Percentiles rank a stretch among this genome's conserved stretches.
Conservation (phyloP, 2,329 filamentous ascomycete genomes). For the Capronia americana region DNA sequence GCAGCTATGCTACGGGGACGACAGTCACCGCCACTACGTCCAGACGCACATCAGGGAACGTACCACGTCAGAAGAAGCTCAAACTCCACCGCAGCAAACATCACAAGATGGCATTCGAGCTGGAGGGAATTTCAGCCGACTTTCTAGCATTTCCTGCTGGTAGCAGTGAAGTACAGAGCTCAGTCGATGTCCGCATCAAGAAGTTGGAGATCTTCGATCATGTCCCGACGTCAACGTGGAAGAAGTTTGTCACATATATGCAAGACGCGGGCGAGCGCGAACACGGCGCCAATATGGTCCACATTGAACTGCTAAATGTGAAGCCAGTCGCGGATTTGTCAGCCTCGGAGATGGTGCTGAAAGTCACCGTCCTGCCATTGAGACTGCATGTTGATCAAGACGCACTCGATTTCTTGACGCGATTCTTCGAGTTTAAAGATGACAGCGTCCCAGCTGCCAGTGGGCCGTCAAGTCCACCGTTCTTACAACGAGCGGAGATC, state of each 20-base stretch:
- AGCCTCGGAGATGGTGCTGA: conserved; percentile 87
- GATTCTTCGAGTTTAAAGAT: conserved; percentile 98
- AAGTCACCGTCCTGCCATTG: conserved; percentile 78
- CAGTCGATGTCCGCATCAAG: conserved; percentile 79
- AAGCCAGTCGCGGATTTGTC: conserved; percentile 82
- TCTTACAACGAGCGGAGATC: conserved; percentile 88
- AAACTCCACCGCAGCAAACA: conserved; percentile 82
- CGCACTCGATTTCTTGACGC: conserved; percentile 92
- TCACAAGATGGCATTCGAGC: conserved; percentile 95
- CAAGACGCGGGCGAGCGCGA: conserved; percentile 85
- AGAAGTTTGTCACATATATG: conserved; percentile 95
- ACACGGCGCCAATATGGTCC: conserved; percentile 85
- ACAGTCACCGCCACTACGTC: conserved; percentile 49
- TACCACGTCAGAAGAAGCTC: conserved; percentile 63
- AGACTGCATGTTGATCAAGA: conserved; percentile 96
- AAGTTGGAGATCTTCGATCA: conserved; percentile 93
- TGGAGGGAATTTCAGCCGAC: conserved; percentile 83
- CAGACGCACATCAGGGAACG: conserved; percentile 40
- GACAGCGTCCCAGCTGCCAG: conserved; percentile 61
- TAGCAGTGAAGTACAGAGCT: conserved; percentile 82
- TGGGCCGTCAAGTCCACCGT: conserved; percentile 75
- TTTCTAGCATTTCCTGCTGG: conserved; percentile 78
- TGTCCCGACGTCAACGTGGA: conserved; percentile 94
- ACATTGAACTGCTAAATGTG: conserved; percentile 85
- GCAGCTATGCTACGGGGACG: conserved; percentile 81